phyloP scores from a whole-genome alignment of 2,329 filamentous ascomycete species.

The Ophiostoma angusticollis region DNA sequence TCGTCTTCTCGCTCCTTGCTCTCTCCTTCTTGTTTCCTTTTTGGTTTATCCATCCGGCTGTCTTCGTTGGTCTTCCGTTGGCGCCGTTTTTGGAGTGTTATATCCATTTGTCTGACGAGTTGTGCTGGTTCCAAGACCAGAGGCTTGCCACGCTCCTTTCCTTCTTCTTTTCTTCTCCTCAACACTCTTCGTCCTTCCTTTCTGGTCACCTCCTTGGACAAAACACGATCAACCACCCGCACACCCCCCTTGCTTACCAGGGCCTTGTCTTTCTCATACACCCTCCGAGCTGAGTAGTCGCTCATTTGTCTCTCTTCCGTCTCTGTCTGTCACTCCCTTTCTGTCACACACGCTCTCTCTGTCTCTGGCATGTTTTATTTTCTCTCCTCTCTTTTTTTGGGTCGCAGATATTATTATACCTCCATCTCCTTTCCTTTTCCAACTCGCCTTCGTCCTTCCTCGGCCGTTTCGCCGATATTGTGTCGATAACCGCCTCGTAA shows the following conservation, averaged over 20 bases:
- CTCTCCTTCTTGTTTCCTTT: slow-evolving; percentile 19
- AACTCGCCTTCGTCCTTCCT: slow-evolving; percentile 26
- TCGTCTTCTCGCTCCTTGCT: slow-evolving; percentile 11
- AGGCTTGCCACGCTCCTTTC: too few relatives aligned
- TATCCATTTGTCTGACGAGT: slow-evolving; percentile 28
- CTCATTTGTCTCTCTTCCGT: not conserved
- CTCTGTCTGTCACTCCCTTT: not conserved
- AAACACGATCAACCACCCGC: slow-evolving; percentile 4
- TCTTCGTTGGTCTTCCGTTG: slow-evolving; percentile 3
- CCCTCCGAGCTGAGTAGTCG: not conserved
- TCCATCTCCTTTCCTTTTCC: slow-evolving; percentile 7
- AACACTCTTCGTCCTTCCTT: slow-evolving; percentile 8
- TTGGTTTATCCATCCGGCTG: slow-evolving; percentile 1
- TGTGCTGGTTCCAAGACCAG: too few relatives aligned
- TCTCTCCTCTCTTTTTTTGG: slow-evolving; percentile 5
- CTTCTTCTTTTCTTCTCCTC: slow-evolving; percentile 19
- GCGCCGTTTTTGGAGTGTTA: slow-evolving; percentile 17
- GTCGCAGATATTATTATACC: slow-evolving; percentile 2
- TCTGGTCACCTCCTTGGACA: not conserved
- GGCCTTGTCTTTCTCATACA: not conserved
- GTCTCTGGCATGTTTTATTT: not conserved
- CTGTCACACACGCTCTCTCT: not conserved
- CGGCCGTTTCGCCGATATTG: slow-evolving; percentile 19
- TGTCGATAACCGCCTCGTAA: slow-evolving; percentile 2
- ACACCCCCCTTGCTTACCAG: not conserved